Base-by-base conservation (phyloP, 805 yeast genomes). In the Yamadazyma sp. region DNA sequence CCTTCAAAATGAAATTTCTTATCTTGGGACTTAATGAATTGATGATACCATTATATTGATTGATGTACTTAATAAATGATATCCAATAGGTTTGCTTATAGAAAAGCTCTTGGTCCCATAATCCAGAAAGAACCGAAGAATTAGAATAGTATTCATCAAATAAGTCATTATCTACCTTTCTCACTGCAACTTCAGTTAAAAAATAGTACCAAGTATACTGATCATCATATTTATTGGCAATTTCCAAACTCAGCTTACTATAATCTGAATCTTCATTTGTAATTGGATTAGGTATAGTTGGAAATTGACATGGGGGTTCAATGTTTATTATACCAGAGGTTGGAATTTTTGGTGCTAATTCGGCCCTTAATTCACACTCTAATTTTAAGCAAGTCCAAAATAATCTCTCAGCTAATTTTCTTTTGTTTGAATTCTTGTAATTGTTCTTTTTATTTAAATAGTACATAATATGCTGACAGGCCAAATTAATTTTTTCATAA, bases 361-460 rank as follows among this genome's bases (percentile, higher is more conserved):
- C 69, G 4, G 46, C 49, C 27, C 60, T 41, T 38, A 62, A 42
- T 40, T 63, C 69, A 36, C 63, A 58, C 39, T 63, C 69, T 23
- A 62, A 44, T 39, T 63, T 63, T 26, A 60, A 44, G 33, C 68
- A 60, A 7, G 54, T 49, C 69, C 69, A 63, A 36, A 58, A 63
- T 8, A 62, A 44, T 10, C 65, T 39, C 27, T 58, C 66, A 15
- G 53, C 49, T 7, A 47, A 35, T 18, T 47, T 50, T 18, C 44
- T 44, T 9, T 47, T 43, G 4, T 31, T 20, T 7, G 21, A 31
- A 23, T 21, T 16, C 15, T 35, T 32, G 23, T 29, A 38, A 20
- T 36, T 30, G 22, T 36, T 40, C 23, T 43, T 50, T 19, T 40
- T 44, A 27, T 56, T 53, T 17, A 63, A 39, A 30, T 42, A 55